Percentiles rank a stretch among this genome's conserved stretches.
phyloP scores from a whole-genome alignment of 768 basidiomycete species.

The Boletus sp. region DNA sequence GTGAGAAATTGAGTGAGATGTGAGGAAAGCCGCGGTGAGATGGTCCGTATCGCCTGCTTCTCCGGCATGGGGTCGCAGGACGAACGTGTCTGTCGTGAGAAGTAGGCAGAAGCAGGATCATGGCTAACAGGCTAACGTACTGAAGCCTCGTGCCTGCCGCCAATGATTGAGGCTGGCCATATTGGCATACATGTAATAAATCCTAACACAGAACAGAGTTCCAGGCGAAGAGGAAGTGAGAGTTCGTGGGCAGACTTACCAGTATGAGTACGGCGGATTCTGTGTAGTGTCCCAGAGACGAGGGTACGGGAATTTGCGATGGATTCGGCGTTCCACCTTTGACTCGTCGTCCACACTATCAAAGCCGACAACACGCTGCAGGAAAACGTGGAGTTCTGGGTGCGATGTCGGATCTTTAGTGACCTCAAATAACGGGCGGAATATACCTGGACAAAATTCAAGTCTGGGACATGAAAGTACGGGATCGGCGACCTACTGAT shows the following conservation, averaged over 20 bases:
- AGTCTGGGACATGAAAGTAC: not conserved
- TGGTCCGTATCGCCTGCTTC: slow-evolving; percentile 99
- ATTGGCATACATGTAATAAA: slow-evolving; percentile 98
- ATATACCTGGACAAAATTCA: slow-evolving; percentile 62
- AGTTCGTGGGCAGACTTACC: slow-evolving; percentile 45
- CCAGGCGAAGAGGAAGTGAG: not conserved
- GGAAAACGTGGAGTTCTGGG: slow-evolving; percentile 91
- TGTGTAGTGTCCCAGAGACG: slow-evolving; percentile 84
- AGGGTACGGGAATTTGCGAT: slow-evolving; percentile 93
- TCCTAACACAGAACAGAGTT: slow-evolving; percentile 44
- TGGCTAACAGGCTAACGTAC: slow-evolving; percentile 45
- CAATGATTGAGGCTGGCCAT: slow-evolving; percentile 94
- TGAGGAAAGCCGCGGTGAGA: slow-evolving; percentile 92
- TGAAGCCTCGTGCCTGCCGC: slow-evolving; percentile 85
- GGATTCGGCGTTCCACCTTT: slow-evolving; percentile 85
- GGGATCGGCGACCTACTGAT: slow-evolving; percentile 55
- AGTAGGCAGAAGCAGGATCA: slow-evolving; percentile 2
- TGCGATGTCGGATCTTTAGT: slow-evolving; percentile 87
- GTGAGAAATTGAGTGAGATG: slow-evolving; percentile 97
- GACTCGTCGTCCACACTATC: slow-evolving; percentile 99
- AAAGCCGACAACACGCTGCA: slow-evolving; percentile 94
- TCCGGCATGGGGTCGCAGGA: slow-evolving; percentile 93
- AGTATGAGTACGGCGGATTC: slow-evolving; percentile 94
- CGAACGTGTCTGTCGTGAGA: slow-evolving; percentile 75
- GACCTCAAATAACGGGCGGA: slow-evolving; percentile 91